Base-by-base conservation (phyloP, 495 filamentous ascomycete genomes). In the Aspergillus conjunctus region DNA sequence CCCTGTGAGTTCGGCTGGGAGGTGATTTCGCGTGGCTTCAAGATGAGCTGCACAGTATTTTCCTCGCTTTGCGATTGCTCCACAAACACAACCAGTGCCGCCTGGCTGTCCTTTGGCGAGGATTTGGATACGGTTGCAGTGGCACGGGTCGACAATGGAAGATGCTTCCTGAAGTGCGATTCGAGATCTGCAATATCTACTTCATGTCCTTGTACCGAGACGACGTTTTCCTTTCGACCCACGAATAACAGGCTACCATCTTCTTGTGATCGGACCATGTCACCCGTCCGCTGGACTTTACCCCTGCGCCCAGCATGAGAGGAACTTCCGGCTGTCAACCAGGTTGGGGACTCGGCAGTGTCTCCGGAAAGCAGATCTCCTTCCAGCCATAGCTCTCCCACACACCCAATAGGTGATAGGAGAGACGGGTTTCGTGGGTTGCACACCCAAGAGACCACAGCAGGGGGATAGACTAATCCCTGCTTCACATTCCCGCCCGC, bases 361-460 rank as follows among this genome's bases (percentile, higher is more conserved):
- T 69, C 59, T 14, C 66, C 72, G 5, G 66, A 54, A 17, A 73
- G 61, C 21, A 66, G 64, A 46, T 53, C 48, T 0, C 68, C 67
- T 50, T 76, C 73, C 0, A 76, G 59, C 67, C 67, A 74, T 4
- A 76, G 67, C 56, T 76, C 73, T 20, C 73, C 73, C 39, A 66
- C 58, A 59, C 63, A 69, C 12, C 68, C 72, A 11, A 76, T 74
- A 0, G 73, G 71, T 0, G 71, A 67, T 12, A 77, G 56, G 15
- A 73, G 58, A 33, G 63, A 66, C 14, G 68, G 39, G 30, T 76
- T 75, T 2, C 66, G 68, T 7, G 67, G 63, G 63, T 76, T 60
- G 22, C 70, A 72, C 4, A 76, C 70, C 75, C 75, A 77, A 8
- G 67, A 66, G 5, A 76, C 60, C 0, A 71, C 50, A 6, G 60